Conservation (phyloP, 2,329 filamentous ascomycete species). For the Trichoderma hamatum region DNA sequence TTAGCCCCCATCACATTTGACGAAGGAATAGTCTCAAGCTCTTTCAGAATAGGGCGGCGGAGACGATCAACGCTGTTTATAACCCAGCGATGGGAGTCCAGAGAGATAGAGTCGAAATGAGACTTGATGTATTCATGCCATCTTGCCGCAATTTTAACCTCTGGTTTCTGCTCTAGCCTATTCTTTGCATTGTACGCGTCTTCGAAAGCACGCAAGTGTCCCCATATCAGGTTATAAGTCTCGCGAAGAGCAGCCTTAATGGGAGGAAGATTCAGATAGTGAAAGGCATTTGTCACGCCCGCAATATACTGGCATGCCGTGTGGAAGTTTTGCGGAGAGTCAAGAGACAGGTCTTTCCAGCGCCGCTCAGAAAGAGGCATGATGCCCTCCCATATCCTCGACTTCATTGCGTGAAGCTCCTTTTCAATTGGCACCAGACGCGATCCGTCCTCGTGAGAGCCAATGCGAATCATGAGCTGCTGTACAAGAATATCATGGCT, state of each 20-base stretch:
- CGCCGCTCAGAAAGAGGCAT: constrained; percentile 35
- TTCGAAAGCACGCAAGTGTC: constrained; percentile 34
- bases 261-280: constrained; percentile 33
- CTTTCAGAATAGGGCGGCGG: constrained; percentile 27
- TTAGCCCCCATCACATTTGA: background rate
- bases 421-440: constrained; percentile 33
- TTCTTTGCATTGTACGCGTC: constrained; percentile 33
- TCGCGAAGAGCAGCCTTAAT: constrained; percentile 32
- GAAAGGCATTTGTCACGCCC: constrained; percentile 33
- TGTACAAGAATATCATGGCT: constrained; percentile 20
- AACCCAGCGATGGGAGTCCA: constrained; percentile 34
- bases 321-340: constrained; percentile 32
- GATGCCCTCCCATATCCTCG: constrained; percentile 37
- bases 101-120: constrained; percentile 32
- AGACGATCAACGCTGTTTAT: constrained; percentile 33
- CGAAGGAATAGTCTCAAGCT: background rate
- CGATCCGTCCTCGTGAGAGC: constrained; percentile 30
- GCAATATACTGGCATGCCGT: constrained; percentile 34
- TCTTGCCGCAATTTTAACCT: constrained; percentile 30
- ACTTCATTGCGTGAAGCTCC: constrained; percentile 38
- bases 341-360: constrained; percentile 34
- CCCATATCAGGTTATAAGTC: constrained; percentile 37
- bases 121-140: constrained; percentile 36
- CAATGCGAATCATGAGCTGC: constrained; percentile 29
- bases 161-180: background rate